phyloP scores from a whole-genome alignment of 805 yeast genomes.

The Candida qinlingensis region DNA sequence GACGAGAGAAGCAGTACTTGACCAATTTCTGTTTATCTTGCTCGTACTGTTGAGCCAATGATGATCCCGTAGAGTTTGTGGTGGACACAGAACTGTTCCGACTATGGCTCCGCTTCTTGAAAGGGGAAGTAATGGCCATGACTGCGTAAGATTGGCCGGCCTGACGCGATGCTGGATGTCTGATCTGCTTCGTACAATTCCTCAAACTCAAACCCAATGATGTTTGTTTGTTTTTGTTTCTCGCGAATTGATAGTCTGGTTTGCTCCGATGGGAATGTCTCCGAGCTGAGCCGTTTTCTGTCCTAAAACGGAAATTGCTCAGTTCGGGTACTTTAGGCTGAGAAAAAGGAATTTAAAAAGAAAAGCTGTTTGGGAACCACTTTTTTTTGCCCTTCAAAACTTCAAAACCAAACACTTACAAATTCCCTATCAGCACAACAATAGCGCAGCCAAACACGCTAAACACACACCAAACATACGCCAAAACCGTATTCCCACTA shows the following conservation, averaged over 20 bases:
- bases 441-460: background rate
- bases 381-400: background rate
- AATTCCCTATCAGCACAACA: background rate
- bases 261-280: no score
- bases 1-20: slow-evolving; percentile 43
- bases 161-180: no score
- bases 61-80: slow-evolving; percentile 25
- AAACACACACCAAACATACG: background rate
- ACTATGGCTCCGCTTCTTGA: slow-evolving; percentile 24
- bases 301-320: background rate
- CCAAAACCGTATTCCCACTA: background rate
- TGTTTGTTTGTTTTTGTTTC: background rate
- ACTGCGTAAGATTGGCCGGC: background rate
- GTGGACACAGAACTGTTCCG: slow-evolving; percentile 13
- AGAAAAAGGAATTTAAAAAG: no score
- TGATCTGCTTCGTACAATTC: no score
- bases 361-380: background rate
- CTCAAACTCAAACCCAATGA: no score
- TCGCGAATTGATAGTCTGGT: background rate
- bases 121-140: slow-evolving; percentile 32
- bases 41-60: slow-evolving; percentile 53
- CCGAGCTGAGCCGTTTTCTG: no score
- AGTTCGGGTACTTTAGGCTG: background rate
- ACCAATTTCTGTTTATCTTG: slow-evolving; percentile 45
- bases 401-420: background rate